phyloP scores from a whole-genome alignment of 805 yeast species.

The Barnettozyma vustinii region DNA sequence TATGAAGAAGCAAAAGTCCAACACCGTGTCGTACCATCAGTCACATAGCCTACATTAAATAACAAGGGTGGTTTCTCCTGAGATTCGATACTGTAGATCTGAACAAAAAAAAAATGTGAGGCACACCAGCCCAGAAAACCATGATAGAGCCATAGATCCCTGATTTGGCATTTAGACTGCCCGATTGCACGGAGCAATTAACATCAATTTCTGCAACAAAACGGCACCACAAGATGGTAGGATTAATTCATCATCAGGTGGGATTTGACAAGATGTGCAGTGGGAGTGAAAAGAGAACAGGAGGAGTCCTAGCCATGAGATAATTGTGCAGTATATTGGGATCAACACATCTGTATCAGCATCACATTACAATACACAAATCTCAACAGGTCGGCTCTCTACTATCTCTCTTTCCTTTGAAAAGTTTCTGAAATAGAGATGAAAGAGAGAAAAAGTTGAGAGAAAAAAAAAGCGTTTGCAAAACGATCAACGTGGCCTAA shows the following conservation, averaged over 20 bases:
- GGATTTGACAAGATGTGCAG: conserved; percentile 43
- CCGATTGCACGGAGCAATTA: conserved; percentile 12
- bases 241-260: conserved; percentile 24
- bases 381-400: not conserved
- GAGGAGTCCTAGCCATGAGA: not conserved
- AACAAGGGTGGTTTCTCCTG: not conserved
- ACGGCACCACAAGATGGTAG: conserved; percentile 38
- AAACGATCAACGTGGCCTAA: not conserved
- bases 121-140: conserved; percentile 22
- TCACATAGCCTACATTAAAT: not conserved
- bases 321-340: not conserved
- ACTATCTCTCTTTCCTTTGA: not conserved
- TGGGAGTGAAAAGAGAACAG: too few species aligned
- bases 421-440: not conserved
- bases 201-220: conserved; percentile 35
- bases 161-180: conserved; percentile 27
- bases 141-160: not conserved
- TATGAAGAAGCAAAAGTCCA: conserved; percentile 3
- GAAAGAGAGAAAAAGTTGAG: not conserved
- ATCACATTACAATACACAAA: not conserved
- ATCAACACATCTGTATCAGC: not conserved
- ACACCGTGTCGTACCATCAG: not conserved
- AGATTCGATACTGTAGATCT: not conserved
- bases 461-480: not conserved
- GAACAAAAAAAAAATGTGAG: conserved; percentile 15